A percentile compares a stretch with the other conserved stretches of the same genome.
Evolutionary conservation across 2,329 filamentous ascomycete genomes (phyloP).

Genomic region (Neoascochyta sp.): DNA sequence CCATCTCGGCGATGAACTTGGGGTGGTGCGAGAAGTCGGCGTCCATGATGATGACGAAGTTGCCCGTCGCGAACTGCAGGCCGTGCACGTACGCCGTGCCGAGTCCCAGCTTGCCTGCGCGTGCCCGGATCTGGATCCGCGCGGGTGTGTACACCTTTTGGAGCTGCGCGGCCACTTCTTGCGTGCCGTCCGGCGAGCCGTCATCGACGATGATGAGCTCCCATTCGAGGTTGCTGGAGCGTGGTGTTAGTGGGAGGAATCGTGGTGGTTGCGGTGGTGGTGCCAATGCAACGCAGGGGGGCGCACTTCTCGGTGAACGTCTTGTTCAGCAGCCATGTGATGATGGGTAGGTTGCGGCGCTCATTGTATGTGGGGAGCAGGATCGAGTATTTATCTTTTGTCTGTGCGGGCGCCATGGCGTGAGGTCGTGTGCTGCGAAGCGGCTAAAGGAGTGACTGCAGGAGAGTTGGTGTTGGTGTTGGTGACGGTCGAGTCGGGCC

Average conservation of each 20-base stretch:
- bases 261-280: background rate
- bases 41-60: constrained; percentile 99
- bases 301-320: constrained; percentile 84
- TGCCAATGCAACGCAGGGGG: constrained; percentile 6
- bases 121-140: constrained; percentile 79
- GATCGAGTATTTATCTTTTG: constrained; percentile 84
- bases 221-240: constrained; percentile 80
- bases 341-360: constrained; percentile 92
- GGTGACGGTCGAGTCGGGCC: constrained; percentile 1
- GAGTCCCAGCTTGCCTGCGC: constrained; percentile 92
- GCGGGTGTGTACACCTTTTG: constrained; percentile 73
- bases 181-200: constrained; percentile 92
- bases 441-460: constrained; percentile 29
- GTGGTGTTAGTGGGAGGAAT: constrained; percentile 8
- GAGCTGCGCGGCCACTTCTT: constrained; percentile 85
- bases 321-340: constrained; percentile 87
- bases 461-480: constrained; percentile 13
- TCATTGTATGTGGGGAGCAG: constrained; percentile 99
- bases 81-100: constrained; percentile 96
- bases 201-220: constrained; percentile 98
- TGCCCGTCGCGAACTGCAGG: constrained; percentile 82
- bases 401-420: constrained; percentile 36
- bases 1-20: constrained; percentile 97
- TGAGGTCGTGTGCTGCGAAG: constrained; percentile 13
- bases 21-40: constrained; percentile 99